Conservation (phyloP, 495 filamentous ascomycete genomes). For the Chaetomidium leptoderma region DNA sequence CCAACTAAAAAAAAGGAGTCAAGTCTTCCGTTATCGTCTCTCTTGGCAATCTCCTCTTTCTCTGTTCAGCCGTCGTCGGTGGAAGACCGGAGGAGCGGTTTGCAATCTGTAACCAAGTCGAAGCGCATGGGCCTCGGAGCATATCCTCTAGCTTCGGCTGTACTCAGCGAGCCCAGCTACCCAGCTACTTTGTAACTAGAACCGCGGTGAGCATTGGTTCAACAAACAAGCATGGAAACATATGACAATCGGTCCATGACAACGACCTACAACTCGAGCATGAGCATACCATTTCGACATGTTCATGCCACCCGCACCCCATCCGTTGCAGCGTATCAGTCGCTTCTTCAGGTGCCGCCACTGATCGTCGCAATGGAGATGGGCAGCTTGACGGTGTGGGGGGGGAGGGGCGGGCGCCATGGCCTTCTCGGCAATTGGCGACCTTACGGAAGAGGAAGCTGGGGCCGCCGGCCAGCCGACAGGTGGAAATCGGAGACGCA, state of each 20-base stretch:
- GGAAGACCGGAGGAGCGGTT: not conserved
- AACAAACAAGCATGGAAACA: no score
- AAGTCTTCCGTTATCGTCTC: not conserved
- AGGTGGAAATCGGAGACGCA: slow-evolving; percentile 15
- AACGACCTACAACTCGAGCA: no score
- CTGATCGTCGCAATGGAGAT: not conserved
- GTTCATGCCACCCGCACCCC: not conserved
- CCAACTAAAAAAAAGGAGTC: slow-evolving; percentile 6
- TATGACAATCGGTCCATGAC: no score
- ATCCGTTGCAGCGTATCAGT: not conserved
- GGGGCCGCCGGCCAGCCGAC: slow-evolving; percentile 19
- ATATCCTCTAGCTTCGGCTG: no score
- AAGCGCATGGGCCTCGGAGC: not conserved
- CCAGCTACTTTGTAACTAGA: no score
- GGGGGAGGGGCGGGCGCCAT: not conserved
- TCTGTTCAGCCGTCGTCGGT: slow-evolving; percentile 7
- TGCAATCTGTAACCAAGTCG: not conserved
- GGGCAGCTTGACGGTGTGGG: not conserved
- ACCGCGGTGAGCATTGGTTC: no score
- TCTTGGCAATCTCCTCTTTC: slow-evolving; percentile 6
- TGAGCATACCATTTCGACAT: not conserved
- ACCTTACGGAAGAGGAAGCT: slow-evolving; percentile 4
- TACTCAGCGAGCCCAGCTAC: no score
- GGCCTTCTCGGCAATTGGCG: slow-evolving; percentile 27
- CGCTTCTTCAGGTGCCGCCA: slow-evolving; percentile 1